Base-by-base conservation (phyloP, 1,139 yeast genomes). In the Diutina catenulata region DNA sequence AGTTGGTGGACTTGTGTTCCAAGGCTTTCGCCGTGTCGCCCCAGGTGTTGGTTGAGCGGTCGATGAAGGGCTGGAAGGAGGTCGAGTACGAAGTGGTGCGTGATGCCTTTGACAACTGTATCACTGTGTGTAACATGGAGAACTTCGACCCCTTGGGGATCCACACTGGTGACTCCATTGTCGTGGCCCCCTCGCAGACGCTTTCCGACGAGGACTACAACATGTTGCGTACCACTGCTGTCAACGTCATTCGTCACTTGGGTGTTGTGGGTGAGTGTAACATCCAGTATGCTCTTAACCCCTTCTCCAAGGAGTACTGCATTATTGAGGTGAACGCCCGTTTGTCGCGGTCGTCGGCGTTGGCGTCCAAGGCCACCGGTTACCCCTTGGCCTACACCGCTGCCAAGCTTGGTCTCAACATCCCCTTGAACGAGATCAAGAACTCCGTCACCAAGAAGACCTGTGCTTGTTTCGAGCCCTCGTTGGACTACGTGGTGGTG, bases 221-320 rank as follows among this genome's bases (percentile, higher is more conserved):
- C 64, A 91, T 91, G 98, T 73, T 91, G 56, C 80, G 98, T 68
- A 84, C 97, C 36, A 86, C 98, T 41, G 98, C 98, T 38, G 94
- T 91, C 49, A 91, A 91, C 50, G 95, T 91, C 48, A 91, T 91
- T 49, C 82, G 98, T 65, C 98, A 91, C 56, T 72, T 91, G 55
- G 98, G 98, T 53, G 98, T 91, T 58, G 97, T 91, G 55, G 98
- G 98, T 73, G 98, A 91, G 68, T 91, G 98, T 74, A 91, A 91
- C 69, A 86, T 91, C 55, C 98, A 91, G 62, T 91, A 91, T 58
- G 97, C 98, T 41, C 74, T 91, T 59, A 86, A 91, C 59, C 97
- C 98, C 49, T 76, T 76, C 64, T 80, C 93, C 45, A 81, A 83
- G 62, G 98, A 91, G 58, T 91, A 88, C 67, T 83, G 98, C 64